Evolutionary conservation across 2,329 filamentous ascomycete genomes (phyloP).

Genomic region (Exophiala calicioides): DNA sequence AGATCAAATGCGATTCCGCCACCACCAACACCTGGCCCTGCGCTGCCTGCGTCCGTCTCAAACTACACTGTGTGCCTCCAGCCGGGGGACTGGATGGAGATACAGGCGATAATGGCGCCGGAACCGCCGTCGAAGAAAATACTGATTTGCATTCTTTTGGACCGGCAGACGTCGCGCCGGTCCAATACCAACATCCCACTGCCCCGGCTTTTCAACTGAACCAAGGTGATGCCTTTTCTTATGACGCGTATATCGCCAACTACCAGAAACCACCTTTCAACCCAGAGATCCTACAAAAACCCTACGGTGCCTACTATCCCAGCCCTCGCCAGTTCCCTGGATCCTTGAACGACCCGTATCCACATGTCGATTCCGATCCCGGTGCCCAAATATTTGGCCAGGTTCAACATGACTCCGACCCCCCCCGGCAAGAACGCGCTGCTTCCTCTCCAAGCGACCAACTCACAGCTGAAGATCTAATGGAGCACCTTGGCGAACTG

Average conservation of each 20-base stretch:
- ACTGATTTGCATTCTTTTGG: conserved; percentile 11
- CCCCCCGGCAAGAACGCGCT: conserved; percentile 14
- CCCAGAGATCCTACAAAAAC: conserved; percentile 4
- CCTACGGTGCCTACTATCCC: conserved; percentile 21
- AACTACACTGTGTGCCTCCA: conserved; percentile 89
- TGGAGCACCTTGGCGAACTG: conserved; percentile 79
- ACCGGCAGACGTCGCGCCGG: conserved; percentile 6
- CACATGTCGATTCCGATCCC: too few species aligned
- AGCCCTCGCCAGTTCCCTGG: conserved; percentile 13
- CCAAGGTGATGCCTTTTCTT: conserved; percentile 15
- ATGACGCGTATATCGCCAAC: conserved; percentile 21
- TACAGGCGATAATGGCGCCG: conserved; percentile 23
- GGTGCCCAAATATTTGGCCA: conserved; percentile 10
- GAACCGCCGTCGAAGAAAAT: conserved; percentile 11
- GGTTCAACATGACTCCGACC: conserved; percentile 15
- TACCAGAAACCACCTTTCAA: conserved; percentile 20
- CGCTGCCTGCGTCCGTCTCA: conserved; percentile 86
- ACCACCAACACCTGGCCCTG: conserved; percentile 98
- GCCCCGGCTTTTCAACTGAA: conserved; percentile 10
- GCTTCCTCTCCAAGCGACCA: conserved; percentile 53
- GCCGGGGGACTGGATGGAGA: conserved; percentile 73
- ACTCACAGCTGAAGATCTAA: conserved; percentile 70
- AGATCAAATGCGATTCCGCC: conserved; percentile 97
- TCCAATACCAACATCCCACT: conserved; percentile 19
- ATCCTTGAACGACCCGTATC: conserved; percentile 17